A percentile compares a stretch with the other conserved stretches of the same genome.
These are phyloP conservation scores for Eremothecium sinecaudum DNA, from an alignment of 1,139 yeast genomes.

Conservation along the genomic window DNA sequence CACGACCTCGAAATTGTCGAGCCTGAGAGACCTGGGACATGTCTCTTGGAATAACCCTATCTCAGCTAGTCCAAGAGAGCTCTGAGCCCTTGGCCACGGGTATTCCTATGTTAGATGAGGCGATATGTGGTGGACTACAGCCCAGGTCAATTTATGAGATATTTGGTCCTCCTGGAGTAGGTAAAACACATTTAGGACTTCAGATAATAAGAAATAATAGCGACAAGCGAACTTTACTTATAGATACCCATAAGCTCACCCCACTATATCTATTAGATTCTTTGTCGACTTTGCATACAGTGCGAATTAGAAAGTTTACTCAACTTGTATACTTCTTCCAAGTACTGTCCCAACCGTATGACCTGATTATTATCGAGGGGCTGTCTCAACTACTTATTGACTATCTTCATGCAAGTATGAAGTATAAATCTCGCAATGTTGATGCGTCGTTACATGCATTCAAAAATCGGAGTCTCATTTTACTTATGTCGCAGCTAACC, in stretches of 20 bases:
- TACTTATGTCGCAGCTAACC: slow-evolving; percentile 23
- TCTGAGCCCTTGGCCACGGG: slow-evolving; percentile 22
- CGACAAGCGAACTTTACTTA: slow-evolving; percentile 20
- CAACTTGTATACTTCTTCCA: slow-evolving; percentile 24
- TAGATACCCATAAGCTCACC: slow-evolving; percentile 20
- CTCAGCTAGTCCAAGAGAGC: slow-evolving; percentile 24
- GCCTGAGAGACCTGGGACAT: slow-evolving; percentile 12
- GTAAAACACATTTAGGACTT: slow-evolving; percentile 23
- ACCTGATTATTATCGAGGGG: slow-evolving; percentile 26
- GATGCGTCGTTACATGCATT: slow-evolving; percentile 17
- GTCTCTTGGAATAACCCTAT: slow-evolving; percentile 29
- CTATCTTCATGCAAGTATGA: slow-evolving; percentile 16
- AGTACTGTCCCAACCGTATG: slow-evolving; percentile 13
- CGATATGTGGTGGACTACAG: slow-evolving; percentile 18
- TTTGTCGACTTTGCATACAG: slow-evolving; percentile 7
- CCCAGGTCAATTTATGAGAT: slow-evolving; percentile 26
- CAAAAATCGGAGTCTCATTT: slow-evolving; percentile 22
- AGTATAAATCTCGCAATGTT: neutral
- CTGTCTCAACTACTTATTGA: slow-evolving; percentile 24
- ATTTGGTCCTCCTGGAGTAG: slow-evolving; percentile 30
- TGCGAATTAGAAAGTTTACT: slow-evolving; percentile 20
- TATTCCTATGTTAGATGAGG: slow-evolving; percentile 15
- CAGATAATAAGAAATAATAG: slow-evolving; percentile 13
- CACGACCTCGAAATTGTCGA: too few species aligned
- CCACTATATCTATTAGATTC: slow-evolving; percentile 9